Conservation (phyloP, 345 rosid species). For the Angophora floribunda region DNA sequence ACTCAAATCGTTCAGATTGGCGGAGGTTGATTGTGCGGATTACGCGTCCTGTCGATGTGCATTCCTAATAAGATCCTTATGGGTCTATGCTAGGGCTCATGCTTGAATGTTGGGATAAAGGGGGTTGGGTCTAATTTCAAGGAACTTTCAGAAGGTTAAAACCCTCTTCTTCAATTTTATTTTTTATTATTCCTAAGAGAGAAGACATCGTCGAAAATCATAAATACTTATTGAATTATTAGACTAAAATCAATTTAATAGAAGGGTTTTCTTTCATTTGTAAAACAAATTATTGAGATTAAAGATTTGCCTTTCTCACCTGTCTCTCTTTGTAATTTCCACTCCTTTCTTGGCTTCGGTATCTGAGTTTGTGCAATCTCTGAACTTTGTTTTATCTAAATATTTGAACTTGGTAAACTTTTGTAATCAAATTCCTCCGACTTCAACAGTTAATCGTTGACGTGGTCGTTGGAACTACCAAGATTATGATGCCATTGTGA, state of each 20-base stretch:
- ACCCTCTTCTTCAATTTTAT: neutral
- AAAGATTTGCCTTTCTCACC: neutral
- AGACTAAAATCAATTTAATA: neutral
- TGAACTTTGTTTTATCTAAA: neutral
- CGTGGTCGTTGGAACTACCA: neutral
- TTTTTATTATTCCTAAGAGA: neutral
- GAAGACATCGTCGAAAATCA: neutral
- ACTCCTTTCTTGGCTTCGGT: neutral
- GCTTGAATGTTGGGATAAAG: neutral
- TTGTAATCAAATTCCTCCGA: neutral
- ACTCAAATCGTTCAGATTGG: neutral
- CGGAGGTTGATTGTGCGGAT: neutral
- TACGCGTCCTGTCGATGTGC: neutral
- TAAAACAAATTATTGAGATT: neutral
- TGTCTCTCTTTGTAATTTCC: neutral
- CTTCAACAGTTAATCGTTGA: neutral
- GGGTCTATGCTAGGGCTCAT: neutral
- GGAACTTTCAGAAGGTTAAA: neutral
- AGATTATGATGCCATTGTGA: neutral
- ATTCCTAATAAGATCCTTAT: neutral
- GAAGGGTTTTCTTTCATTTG: neutral
- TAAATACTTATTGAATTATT: neutral
- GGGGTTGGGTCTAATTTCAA: neutral
- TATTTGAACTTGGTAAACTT: neutral
- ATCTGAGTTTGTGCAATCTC: neutral